These are phyloP conservation scores for Bryopsis sp. DNA, from an alignment of 139 green algal species.

Conservation along the genomic window DNA sequence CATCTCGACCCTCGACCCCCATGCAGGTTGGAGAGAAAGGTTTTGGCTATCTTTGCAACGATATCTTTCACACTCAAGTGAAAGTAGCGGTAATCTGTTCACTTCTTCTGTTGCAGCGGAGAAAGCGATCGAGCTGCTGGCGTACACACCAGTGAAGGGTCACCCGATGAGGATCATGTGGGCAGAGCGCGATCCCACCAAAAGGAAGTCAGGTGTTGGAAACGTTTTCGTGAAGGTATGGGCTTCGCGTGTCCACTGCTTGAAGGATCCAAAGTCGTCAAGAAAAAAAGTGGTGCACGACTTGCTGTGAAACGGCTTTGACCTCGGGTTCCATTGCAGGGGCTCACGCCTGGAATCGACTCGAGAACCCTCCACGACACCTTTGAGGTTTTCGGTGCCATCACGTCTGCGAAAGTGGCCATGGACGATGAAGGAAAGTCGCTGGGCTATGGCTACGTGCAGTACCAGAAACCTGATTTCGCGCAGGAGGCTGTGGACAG, in stretches of 20 bases:
- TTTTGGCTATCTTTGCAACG: not conserved
- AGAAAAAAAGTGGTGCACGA: not conserved
- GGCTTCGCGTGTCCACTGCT: not conserved
- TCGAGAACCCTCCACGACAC: slow-evolving; percentile 90
- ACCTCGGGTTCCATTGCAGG: not conserved
- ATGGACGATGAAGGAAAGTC: slow-evolving; percentile 49
- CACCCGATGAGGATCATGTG: slow-evolving; percentile 94
- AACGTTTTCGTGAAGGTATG: slow-evolving; percentile 38
- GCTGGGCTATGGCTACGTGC: slow-evolving; percentile 91
- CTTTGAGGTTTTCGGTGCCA: slow-evolving; percentile 81
- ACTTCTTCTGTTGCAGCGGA: slow-evolving; percentile 47
- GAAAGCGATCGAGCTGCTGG: slow-evolving; percentile 78
- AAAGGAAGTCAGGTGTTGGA: slow-evolving; percentile 64
- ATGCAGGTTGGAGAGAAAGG: slow-evolving; percentile 46
- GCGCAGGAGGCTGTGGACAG: slow-evolving; percentile 51
- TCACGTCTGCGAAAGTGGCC: slow-evolving; percentile 73
- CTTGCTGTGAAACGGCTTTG: not conserved
- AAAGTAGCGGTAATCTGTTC: not conserved
- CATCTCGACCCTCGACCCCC: slow-evolving; percentile 71
- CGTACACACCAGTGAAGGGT: slow-evolving; percentile 78
- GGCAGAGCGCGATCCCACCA: slow-evolving; percentile 68
- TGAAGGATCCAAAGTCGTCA: not conserved
- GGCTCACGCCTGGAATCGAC: slow-evolving; percentile 80
- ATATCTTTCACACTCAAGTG: not conserved
- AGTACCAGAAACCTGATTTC: slow-evolving; percentile 77